Conservation (phyloP, 352 stramenopile species). For the Pythium sukuiense region DNA sequence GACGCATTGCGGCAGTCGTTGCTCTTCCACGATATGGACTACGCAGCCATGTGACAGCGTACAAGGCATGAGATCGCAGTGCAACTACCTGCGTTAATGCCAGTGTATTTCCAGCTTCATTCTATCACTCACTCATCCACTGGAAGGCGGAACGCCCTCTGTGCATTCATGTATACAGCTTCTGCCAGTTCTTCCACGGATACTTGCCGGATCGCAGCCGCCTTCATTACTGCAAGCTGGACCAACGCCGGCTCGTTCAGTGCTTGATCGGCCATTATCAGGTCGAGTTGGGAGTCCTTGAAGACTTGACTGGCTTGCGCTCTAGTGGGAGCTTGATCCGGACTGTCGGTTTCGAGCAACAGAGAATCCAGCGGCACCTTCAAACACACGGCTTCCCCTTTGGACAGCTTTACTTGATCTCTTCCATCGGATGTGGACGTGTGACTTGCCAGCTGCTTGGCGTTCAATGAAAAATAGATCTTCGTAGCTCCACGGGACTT, state of each 20-base stretch:
- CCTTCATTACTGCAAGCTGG: slow-evolving; percentile 43
- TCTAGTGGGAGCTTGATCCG: slow-evolving; percentile 51
- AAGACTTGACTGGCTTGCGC: slow-evolving; percentile 7
- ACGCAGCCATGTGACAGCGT: slow-evolving; percentile 59
- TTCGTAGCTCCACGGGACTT: slow-evolving; percentile 21
- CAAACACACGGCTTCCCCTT: slow-evolving; percentile 36
- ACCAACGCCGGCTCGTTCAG: slow-evolving; percentile 62
- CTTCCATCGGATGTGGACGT: neutral
- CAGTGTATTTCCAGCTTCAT: neutral
- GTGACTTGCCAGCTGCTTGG: slow-evolving; percentile 49
- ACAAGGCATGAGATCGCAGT: too few species aligned
- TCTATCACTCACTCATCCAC: slow-evolving; percentile 1
- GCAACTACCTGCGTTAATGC: too few species aligned
- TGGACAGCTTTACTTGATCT: slow-evolving; percentile 10
- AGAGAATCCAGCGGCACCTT: slow-evolving; percentile 46
- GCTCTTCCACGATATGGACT: slow-evolving; percentile 73
- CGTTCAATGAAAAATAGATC: slow-evolving; percentile 79
- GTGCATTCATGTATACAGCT: slow-evolving; percentile 40
- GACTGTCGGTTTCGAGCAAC: slow-evolving; percentile 74
- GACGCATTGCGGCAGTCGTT: slow-evolving; percentile 59
- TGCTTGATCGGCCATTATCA: slow-evolving; percentile 10
- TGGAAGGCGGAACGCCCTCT: slow-evolving; percentile 37
- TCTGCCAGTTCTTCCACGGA: slow-evolving; percentile 35
- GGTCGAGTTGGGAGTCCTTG: neutral
- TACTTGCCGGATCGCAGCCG: slow-evolving; percentile 41